These are phyloP conservation scores for Penicillium sp. DNA, from an alignment of 2,329 filamentous ascomycete genomes.

Conservation along the genomic window DNA sequence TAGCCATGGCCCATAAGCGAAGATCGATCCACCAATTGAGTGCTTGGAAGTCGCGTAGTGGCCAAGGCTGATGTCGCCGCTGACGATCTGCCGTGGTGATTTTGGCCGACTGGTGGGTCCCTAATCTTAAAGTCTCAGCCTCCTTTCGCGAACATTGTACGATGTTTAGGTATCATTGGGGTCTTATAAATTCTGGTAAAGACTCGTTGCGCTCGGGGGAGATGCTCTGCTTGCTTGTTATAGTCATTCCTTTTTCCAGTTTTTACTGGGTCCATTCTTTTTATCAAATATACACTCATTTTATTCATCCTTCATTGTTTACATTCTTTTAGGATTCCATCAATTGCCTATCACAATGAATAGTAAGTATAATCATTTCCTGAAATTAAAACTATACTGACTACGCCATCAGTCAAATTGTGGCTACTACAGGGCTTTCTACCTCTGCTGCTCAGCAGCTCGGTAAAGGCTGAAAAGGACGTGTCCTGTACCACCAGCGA, in stretches of 20 bases:
- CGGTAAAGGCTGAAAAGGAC: background rate
- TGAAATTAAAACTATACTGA: background rate
- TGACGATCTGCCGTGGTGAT: constrained; percentile 1
- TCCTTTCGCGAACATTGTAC: background rate
- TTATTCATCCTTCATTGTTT: background rate
- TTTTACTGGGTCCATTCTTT: constrained; percentile 2
- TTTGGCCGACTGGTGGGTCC: constrained; percentile 4
- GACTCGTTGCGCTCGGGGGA: background rate
- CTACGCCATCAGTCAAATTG: background rate
- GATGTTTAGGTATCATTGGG: background rate
- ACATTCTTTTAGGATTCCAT: background rate
- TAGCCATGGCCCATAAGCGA: background rate
- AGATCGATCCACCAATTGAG: background rate
- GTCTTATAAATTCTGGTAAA: background rate
- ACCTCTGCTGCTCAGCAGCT: background rate
- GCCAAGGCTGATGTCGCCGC: background rate
- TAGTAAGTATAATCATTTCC: background rate
- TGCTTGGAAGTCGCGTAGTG: background rate
- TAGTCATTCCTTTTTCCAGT: constrained; percentile 1
- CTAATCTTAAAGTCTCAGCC: constrained; percentile 4
- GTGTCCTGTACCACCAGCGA: background rate
- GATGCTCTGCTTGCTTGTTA: background rate
- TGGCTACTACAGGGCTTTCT: background rate
- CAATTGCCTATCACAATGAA: background rate
- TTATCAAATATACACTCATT: background rate